Conservation (phyloP, 108 stramenopile genomes). For the Nannochloropsis oceanica region DNA sequence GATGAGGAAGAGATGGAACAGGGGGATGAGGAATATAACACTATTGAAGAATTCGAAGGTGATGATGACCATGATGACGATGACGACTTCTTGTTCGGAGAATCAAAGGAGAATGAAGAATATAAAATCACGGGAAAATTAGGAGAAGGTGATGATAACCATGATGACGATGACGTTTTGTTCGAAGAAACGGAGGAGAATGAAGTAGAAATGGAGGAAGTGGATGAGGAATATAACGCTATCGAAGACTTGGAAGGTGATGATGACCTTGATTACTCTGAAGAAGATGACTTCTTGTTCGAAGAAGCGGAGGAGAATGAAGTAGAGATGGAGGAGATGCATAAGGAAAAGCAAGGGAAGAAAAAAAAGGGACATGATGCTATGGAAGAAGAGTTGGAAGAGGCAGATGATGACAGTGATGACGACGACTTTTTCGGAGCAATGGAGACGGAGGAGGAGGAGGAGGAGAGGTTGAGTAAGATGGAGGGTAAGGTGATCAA, state of each 20-base stretch:
- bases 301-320: not conserved
- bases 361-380: not conserved
- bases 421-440: not conserved
- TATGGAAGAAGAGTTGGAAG: not conserved
- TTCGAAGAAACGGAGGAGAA: not conserved
- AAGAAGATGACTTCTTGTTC: not conserved
- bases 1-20: not conserved
- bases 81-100: not conserved
- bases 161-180: not conserved
- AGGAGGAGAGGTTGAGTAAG: not conserved
- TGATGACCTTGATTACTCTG: not conserved
- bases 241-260: not conserved
- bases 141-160: not conserved
- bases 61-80: not conserved
- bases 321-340: not conserved
- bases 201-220: not conserved
- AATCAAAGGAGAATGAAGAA: not conserved
- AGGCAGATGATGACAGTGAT: not conserved
- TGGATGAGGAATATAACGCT: not conserved
- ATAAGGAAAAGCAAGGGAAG: not conserved
- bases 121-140: not conserved
- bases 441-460: not conserved
- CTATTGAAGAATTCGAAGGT: not conserved
- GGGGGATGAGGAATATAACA: not conserved
- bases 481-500: not conserved